Conservation (phyloP, 305 asterid species). For the Fraxinus dipetala region DNA sequence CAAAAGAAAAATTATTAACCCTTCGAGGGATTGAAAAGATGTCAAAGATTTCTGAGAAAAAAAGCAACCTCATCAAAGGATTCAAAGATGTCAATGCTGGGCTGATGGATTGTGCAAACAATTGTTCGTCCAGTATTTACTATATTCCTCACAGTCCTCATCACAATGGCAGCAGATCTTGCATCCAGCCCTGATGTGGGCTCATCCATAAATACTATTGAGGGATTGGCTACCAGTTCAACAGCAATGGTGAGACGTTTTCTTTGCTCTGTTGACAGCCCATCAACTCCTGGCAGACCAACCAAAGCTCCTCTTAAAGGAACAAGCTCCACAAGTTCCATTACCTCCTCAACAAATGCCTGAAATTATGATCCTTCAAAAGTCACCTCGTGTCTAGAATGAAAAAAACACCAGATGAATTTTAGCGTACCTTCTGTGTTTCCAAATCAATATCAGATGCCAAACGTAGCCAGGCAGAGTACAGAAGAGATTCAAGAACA, state of each 20-base stretch:
- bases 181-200: slow-evolving; percentile 99
- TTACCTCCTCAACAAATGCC: slow-evolving; percentile 96
- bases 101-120: slow-evolving; percentile 97
- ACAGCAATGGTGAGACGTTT: slow-evolving; percentile 93
- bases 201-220: slow-evolving; percentile 92
- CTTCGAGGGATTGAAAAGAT: neutral
- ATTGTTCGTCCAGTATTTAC: slow-evolving; percentile 96
- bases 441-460: slow-evolving; percentile 70
- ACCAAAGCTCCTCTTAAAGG: slow-evolving; percentile 84
- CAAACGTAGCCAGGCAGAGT: slow-evolving; percentile 91
- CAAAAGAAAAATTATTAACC: neutral
- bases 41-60: slow-evolving; percentile 8
- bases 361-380: slow-evolving; percentile 32
- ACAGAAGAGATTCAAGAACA: slow-evolving; percentile 76
- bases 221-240: slow-evolving; percentile 94
- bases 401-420: slow-evolving; percentile 13
- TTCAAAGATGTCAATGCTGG: slow-evolving; percentile 96
- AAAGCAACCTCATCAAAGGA: slow-evolving; percentile 86
- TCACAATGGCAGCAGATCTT: slow-evolving; percentile 95
- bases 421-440: slow-evolving; percentile 68
- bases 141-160: slow-evolving; percentile 95
- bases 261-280: slow-evolving; percentile 92
- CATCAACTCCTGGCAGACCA: slow-evolving; percentile 94
- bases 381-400: slow-evolving; percentile 28
- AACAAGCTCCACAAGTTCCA: slow-evolving; percentile 94